Percentiles rank a stretch among this genome's conserved stretches.
Evolutionary conservation across 2,329 filamentous ascomycete genomes (phyloP).

Genomic region (Cladophialophora exuberans): DNA sequence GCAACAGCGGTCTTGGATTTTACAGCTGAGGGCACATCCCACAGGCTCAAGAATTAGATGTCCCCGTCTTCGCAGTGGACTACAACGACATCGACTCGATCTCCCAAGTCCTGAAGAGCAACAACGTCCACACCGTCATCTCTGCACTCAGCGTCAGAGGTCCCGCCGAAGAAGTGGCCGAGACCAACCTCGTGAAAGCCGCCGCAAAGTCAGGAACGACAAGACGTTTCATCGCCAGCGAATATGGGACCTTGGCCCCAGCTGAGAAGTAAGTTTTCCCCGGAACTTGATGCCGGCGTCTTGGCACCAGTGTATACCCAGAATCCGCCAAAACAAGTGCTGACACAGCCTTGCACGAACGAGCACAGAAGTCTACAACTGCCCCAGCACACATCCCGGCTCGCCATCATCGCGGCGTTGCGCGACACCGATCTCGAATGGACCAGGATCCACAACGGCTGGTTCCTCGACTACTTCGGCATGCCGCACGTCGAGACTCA

Average conservation of each 20-base stretch:
- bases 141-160: conserved; percentile 44
- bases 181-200: conserved; percentile 51
- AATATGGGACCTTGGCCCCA: conserved; percentile 35
- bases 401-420: conserved; percentile 37
- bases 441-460: conserved; percentile 46
- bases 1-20: neutral
- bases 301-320: neutral
- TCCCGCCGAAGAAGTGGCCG: conserved; percentile 37
- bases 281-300: neutral
- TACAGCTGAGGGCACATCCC: conserved; percentile 1
- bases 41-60: conserved; percentile 24
- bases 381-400: conserved; percentile 39
- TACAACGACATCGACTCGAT: conserved; percentile 40
- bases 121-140: conserved; percentile 51
- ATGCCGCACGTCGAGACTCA: conserved; percentile 44
- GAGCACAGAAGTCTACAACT: conserved; percentile 30
- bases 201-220: conserved; percentile 45
- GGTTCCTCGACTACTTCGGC: conserved; percentile 54
- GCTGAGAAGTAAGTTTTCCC: conserved; percentile 5
- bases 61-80: conserved; percentile 36
- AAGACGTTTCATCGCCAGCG: conserved; percentile 48
- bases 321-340: neutral
- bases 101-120: conserved; percentile 37
- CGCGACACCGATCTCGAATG: conserved; percentile 42
- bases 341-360: neutral